phyloP scores from a whole-genome alignment of 495 filamentous ascomycete genomes.

The Cairneyella variabilis region DNA sequence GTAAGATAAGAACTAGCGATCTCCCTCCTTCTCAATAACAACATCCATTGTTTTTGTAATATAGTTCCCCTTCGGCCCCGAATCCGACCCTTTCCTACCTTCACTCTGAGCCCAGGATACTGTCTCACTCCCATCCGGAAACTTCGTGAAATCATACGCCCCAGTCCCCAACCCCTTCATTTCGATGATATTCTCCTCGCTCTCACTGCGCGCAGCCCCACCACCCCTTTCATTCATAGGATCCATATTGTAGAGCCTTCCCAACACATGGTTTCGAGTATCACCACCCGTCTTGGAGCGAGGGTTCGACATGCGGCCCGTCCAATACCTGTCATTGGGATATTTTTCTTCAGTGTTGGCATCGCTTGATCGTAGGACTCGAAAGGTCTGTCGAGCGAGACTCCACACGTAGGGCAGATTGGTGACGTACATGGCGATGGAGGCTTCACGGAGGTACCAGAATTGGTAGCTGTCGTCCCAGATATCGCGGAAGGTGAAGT shows the following conservation, averaged over 20 bases:
- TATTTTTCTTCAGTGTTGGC: neutral
- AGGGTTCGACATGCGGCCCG: slow-evolving; percentile 1
- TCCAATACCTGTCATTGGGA: neutral
- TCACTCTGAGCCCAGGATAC: neutral
- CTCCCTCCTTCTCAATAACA: no score
- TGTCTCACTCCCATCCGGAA: slow-evolving; percentile 4
- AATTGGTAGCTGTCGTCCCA: slow-evolving; percentile 25
- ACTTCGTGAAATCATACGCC: neutral
- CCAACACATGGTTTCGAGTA: no score
- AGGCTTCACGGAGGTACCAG: slow-evolving; percentile 33
- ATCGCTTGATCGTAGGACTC: neutral
- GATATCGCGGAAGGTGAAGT: slow-evolving; percentile 3
- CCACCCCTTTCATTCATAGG: neutral
- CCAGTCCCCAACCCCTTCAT: neutral
- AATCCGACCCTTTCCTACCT: no score
- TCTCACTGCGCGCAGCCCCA: neutral
- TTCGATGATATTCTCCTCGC: slow-evolving; percentile 5
- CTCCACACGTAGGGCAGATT: slow-evolving; percentile 29
- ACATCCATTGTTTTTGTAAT: no score
- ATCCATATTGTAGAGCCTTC: neutral
- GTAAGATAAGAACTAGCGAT: no score
- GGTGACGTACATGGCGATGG: slow-evolving; percentile 27
- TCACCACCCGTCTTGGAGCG: neutral
- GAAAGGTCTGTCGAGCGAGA: neutral
- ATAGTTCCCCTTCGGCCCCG: no score